phyloP scores from a whole-genome alignment of 768 basidiomycete species.

The Hygrophoropsis aurantiaca region DNA sequence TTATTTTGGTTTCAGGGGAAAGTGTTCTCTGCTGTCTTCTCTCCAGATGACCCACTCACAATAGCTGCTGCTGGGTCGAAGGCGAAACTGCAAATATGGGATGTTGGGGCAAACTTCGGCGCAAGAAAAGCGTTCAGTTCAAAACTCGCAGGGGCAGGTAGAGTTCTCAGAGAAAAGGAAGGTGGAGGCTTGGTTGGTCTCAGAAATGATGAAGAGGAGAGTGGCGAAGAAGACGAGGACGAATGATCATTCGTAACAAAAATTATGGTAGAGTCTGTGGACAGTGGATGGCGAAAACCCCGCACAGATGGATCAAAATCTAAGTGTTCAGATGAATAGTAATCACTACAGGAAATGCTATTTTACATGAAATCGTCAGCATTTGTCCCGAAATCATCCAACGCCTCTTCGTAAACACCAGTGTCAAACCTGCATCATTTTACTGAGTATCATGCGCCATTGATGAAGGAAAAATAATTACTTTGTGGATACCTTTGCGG shows the following conservation, averaged over 20 bases:
- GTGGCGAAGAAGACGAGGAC: constrained; percentile 47
- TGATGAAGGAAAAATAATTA: constrained; percentile 29
- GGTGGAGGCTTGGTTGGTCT: constrained; percentile 72
- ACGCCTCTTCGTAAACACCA: constrained; percentile 76
- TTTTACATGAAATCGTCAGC: constrained; percentile 90
- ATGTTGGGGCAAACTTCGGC: constrained; percentile 80
- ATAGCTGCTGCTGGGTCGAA: constrained; percentile 93
- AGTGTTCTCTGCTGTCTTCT: constrained; percentile 89
- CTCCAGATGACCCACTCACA: constrained; percentile 92
- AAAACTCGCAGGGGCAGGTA: constrained; percentile 75
- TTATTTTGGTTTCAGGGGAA: constrained; percentile 65
- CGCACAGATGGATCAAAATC: too few species aligned
- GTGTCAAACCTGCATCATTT: constrained; percentile 66
- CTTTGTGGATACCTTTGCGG: constrained; percentile 66
- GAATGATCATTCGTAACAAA: constrained; percentile 12
- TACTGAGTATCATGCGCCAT: constrained; percentile 8
- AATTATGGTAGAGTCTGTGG: too few species aligned
- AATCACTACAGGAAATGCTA: constrained; percentile 10
- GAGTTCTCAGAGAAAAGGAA: constrained; percentile 61
- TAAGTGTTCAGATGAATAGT: too few species aligned
- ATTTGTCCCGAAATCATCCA: constrained; percentile 82
- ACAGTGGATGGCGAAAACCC: too few species aligned
- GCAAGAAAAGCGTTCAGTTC: constrained; percentile 80
- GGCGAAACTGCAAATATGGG: constrained; percentile 95
- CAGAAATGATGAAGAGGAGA: constrained; percentile 68